A percentile compares a stretch with the other conserved stretches of the same genome.
phyloP scores from a whole-genome alignment of 192 early-diverging fungal genomes.

The Martensiomyces pterosporus region DNA sequence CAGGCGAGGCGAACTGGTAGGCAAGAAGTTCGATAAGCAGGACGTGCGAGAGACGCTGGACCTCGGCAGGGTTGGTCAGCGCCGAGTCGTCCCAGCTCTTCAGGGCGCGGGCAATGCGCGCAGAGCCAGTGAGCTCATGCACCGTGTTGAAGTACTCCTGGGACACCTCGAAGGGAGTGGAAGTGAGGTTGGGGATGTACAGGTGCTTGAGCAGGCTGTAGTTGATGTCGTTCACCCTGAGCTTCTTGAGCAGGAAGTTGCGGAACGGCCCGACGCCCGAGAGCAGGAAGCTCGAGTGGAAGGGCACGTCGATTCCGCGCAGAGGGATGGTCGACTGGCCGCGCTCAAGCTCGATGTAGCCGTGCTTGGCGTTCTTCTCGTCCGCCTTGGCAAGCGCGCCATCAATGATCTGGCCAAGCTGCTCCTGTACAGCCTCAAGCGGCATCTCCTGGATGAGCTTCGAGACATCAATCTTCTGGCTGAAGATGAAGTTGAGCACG shows the following conservation, averaged over 20 bases:
- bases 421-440: constrained; percentile 77
- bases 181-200: constrained; percentile 92
- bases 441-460: constrained; percentile 83
- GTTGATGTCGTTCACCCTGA: constrained; percentile 79
- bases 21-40: constrained; percentile 87
- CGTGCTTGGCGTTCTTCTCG: constrained; percentile 58
- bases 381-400: constrained; percentile 64
- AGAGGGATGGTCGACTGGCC: constrained; percentile 90
- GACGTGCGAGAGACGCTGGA: constrained; percentile 82
- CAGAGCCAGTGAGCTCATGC: constrained; percentile 68
- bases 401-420: constrained; percentile 72
- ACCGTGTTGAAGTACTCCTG: constrained; percentile 74
- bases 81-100: constrained; percentile 70
- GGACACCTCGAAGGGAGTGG: constrained; percentile 73
- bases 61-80: constrained; percentile 65
- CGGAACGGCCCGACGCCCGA: constrained; percentile 93
- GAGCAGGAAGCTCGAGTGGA: constrained; percentile 91
- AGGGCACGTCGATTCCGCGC: constrained; percentile 90
- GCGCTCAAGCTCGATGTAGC: constrained; percentile 71
- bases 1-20: constrained; percentile 92
- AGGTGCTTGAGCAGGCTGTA: constrained; percentile 74
- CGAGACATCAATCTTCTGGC: constrained; percentile 78
- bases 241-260: constrained; percentile 77
- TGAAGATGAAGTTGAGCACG: constrained; percentile 85
- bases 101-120: constrained; percentile 72